Conservation (phyloP, 2,329 filamentous ascomycete species). For the Fusarium robinianum region DNA sequence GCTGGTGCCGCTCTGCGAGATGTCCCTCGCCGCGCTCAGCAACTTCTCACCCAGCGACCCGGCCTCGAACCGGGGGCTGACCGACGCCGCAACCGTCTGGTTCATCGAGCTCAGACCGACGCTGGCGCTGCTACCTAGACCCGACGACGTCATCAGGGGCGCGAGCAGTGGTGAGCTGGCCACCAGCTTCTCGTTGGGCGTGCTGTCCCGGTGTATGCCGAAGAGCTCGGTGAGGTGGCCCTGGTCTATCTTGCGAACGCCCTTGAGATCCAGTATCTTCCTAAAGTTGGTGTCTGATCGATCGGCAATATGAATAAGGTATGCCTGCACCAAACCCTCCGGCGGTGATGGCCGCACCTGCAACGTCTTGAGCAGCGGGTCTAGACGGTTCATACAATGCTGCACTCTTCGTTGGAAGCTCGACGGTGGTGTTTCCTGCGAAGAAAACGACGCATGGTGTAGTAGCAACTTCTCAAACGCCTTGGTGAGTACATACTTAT, state of each 20-base stretch:
- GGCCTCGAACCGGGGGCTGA: constrained; percentile 71
- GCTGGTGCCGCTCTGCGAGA: constrained; percentile 60
- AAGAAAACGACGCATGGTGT: constrained; percentile 56
- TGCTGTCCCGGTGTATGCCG: constrained; percentile 74
- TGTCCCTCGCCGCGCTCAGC: constrained; percentile 84
- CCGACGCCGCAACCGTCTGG: constrained; percentile 48
- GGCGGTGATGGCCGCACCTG: constrained; percentile 91
- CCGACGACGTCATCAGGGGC: constrained; percentile 59
- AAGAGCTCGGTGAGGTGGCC: constrained; percentile 85
- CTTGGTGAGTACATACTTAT: constrained; percentile 89
- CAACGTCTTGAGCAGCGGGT: constrained; percentile 92
- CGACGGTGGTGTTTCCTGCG: constrained; percentile 49
- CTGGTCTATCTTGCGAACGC: constrained; percentile 84
- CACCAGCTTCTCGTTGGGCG: constrained; percentile 71
- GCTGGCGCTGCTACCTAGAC: constrained; percentile 46
- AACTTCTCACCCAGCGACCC: constrained; percentile 83
- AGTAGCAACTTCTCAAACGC: constrained; percentile 73
- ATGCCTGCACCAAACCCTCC: constrained; percentile 94
- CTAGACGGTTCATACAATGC: constrained; percentile 81
- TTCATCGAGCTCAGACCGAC: constrained; percentile 43
- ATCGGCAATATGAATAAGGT: constrained; percentile 95
- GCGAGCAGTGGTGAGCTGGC: constrained; percentile 72
- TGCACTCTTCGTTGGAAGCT: constrained; percentile 87
- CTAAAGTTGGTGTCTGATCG: constrained; percentile 92
- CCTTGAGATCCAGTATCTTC: constrained; percentile 95